Evolutionary conservation across 768 basidiomycete genomes (phyloP).

Genomic region (Polyporus arcularius): DNA sequence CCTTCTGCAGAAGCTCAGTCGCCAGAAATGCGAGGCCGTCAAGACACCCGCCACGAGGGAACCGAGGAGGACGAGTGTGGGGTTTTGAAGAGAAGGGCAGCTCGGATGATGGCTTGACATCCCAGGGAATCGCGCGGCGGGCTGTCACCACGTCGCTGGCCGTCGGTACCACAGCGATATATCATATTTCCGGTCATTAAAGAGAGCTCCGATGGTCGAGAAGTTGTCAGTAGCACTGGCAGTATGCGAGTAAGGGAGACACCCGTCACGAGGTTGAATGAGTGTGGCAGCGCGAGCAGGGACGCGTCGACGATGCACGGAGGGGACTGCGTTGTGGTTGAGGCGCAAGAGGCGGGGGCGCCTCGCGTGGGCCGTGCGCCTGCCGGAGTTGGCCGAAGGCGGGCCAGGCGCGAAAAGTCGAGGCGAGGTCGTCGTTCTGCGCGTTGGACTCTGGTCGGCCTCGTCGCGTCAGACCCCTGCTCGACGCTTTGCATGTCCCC

Average conservation of each 20-base stretch:
- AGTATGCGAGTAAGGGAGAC: no score
- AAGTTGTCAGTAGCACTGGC: neutral
- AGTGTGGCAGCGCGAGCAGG: neutral
- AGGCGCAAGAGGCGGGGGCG: neutral
- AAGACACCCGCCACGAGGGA: neutral
- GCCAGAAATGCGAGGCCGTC: neutral
- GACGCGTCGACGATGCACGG: no score
- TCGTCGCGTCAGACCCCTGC: conserved; percentile 8
- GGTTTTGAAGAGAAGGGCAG: neutral
- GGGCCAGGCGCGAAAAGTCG: conserved; percentile 18
- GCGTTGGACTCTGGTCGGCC: conserved; percentile 4
- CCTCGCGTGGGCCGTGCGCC: neutral
- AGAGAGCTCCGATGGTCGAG: neutral
- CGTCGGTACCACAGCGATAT: neutral
- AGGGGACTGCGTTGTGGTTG: neutral
- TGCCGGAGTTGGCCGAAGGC: conserved; percentile 4
- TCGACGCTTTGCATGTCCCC: conserved; percentile 20
- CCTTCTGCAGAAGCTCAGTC: neutral
- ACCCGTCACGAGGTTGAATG: neutral
- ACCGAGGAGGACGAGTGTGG: neutral
- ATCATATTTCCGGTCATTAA: neutral
- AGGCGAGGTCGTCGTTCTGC: conserved; percentile 20
- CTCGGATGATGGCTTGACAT: neutral
- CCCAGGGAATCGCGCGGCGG: neutral
- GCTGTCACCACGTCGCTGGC: neutral